Conservation (phyloP, 768 basidiomycete species). For the Pleurotus ostreatus region DNA sequence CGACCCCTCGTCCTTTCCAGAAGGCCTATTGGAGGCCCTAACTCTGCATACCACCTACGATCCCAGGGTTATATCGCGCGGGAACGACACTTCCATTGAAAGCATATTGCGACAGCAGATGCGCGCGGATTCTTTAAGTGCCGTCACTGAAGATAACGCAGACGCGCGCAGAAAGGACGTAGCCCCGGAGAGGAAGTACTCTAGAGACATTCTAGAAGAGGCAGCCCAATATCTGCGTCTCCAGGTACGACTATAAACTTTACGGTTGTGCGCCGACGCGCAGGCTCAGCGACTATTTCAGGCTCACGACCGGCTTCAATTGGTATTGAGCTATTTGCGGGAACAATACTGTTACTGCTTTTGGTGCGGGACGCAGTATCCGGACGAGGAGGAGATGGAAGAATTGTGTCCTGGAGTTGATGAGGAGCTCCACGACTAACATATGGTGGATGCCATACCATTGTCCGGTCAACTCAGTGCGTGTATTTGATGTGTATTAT, state of each 20-base stretch:
- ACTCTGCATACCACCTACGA: constrained; percentile 28
- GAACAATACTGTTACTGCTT: constrained; percentile 75
- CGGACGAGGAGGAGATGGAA: constrained; percentile 53
- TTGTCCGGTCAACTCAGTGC: background rate
- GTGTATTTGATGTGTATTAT: background rate
- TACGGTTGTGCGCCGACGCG: background rate
- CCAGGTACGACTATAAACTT: constrained; percentile 37
- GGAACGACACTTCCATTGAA: constrained; percentile 29
- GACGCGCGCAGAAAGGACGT: constrained; percentile 17
- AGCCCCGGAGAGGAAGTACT: constrained; percentile 33
- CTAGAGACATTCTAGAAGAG: constrained; percentile 61
- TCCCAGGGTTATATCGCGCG: constrained; percentile 9
- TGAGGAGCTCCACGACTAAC: constrained; percentile 76
- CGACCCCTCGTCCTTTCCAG: constrained; percentile 61
- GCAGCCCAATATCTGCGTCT: constrained; percentile 63
- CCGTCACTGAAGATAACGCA: constrained; percentile 30
- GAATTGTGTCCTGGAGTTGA: constrained; percentile 67
- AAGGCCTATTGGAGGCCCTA: constrained; percentile 58
- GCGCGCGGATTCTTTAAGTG: constrained; percentile 65
- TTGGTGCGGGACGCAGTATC: constrained; percentile 83
- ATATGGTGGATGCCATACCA: constrained; percentile 12
- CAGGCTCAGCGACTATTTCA: constrained; percentile 21
- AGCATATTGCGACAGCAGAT: constrained; percentile 69
- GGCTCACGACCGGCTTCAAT: constrained; percentile 66
- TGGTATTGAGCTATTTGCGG: constrained; percentile 73